phyloP scores from a whole-genome alignment of 2,329 filamentous ascomycete species.

The Talaromyces sp. region DNA sequence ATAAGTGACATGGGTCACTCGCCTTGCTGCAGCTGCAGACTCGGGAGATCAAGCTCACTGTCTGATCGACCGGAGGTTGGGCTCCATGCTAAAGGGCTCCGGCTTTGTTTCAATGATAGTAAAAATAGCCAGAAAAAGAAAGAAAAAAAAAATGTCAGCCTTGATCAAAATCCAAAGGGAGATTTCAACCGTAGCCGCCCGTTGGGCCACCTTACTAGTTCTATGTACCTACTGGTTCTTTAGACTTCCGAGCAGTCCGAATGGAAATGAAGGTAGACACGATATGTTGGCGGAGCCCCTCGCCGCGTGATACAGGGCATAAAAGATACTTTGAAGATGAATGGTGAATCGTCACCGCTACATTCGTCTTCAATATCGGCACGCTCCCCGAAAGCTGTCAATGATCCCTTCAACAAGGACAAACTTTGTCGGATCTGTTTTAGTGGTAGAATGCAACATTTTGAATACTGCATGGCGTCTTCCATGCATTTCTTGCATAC shows the following conservation, averaged over 20 bases:
- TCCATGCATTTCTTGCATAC: constrained; percentile 32
- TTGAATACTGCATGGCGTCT: constrained; percentile 18
- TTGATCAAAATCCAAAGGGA: not conserved
- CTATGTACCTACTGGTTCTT: not conserved
- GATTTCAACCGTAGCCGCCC: constrained; percentile 16
- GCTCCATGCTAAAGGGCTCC: not conserved
- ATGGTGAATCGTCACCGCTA: constrained; percentile 23
- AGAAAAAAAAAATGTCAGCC: not conserved
- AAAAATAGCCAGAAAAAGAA: not conserved
- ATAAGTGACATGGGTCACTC: constrained; percentile 16
- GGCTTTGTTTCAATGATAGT: constrained; percentile 4
- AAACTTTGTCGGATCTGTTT: not conserved
- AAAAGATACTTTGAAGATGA: constrained; percentile 15
- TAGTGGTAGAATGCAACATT: not conserved
- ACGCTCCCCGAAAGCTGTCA: not conserved
- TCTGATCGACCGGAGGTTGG: constrained; percentile 15
- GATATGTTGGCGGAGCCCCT: constrained; percentile 20
- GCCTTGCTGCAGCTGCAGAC: constrained; percentile 16
- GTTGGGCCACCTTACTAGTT: constrained; percentile 17
- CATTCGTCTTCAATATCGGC: constrained; percentile 4
- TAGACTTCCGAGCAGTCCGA: constrained; percentile 36
- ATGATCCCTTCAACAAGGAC: not conserved
- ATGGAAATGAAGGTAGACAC: constrained; percentile 35
- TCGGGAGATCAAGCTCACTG: constrained; percentile 16
- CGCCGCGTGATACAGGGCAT: constrained; percentile 25